Conservation (phyloP, 2,329 filamentous ascomycete species). For the Botrytis fragariae region DNA sequence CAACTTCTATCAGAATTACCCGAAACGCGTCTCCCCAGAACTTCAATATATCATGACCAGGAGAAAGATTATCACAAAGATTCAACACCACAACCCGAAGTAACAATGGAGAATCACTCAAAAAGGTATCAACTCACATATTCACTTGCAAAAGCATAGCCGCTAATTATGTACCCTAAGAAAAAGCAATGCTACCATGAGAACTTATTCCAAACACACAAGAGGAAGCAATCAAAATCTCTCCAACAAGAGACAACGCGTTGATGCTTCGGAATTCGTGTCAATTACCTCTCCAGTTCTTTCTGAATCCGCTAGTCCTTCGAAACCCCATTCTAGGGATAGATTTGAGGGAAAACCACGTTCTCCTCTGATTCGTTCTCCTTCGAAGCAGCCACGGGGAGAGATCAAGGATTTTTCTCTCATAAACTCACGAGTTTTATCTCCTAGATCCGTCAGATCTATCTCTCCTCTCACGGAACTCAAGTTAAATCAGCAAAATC, state of each 20-base stretch:
- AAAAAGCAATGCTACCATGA: conserved; percentile 9
- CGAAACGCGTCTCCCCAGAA: conserved; percentile 1
- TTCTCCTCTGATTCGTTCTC: neutral
- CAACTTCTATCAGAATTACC: conserved; percentile 2
- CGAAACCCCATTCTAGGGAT: neutral
- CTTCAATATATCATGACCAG: conserved; percentile 10
- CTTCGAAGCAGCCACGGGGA: neutral
- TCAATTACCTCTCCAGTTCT: neutral
- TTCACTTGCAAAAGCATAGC: neutral
- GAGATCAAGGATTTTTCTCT: neutral
- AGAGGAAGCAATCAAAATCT: conserved; percentile 14
- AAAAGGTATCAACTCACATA: conserved; percentile 10
- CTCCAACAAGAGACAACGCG: conserved; percentile 22
- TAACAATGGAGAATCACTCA: conserved; percentile 11
- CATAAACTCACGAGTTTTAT: conserved; percentile 1
- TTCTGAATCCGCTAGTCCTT: neutral
- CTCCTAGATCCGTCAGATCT: neutral
- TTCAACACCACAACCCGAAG: neutral
- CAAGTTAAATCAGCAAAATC: conserved; percentile 5
- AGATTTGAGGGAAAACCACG: neutral
- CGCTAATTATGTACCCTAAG: conserved; percentile 3
- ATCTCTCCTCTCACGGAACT: neutral
- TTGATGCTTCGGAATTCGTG: conserved; percentile 21
- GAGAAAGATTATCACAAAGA: neutral
- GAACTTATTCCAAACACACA: conserved; percentile 22